Percentiles rank a stretch among this genome's conserved stretches.
Evolutionary conservation across 2,329 filamentous ascomycete species (phyloP).

Genomic region (Aspergillus fischeri): DNA sequence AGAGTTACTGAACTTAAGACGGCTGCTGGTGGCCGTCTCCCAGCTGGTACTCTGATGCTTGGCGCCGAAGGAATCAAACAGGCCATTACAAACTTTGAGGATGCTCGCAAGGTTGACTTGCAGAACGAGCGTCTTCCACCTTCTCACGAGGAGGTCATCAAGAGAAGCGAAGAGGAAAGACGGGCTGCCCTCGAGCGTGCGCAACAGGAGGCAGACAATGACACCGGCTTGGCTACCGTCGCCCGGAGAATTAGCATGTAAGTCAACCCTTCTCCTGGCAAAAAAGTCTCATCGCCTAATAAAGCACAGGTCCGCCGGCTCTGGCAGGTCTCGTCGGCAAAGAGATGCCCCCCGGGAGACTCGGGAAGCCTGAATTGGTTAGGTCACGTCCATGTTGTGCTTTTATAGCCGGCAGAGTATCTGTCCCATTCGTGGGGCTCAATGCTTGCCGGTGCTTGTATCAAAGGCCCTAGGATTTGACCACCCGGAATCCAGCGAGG

Average conservation of each 20-base stretch:
- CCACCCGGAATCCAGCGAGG: neutral
- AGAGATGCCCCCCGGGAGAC: conserved; percentile 26
- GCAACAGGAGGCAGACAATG: conserved; percentile 83
- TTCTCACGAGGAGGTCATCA: conserved; percentile 83
- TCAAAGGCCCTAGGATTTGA: neutral
- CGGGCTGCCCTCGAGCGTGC: conserved; percentile 82
- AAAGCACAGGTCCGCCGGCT: conserved; percentile 35
- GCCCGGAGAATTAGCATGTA: conserved; percentile 95
- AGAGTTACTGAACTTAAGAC: conserved; percentile 97
- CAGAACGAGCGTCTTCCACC: conserved; percentile 95
- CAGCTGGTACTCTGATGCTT: conserved; percentile 94
- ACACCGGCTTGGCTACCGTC: conserved; percentile 78
- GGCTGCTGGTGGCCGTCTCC: conserved; percentile 83
- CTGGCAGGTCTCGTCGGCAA: conserved; percentile 32
- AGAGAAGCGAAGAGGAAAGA: conserved; percentile 75
- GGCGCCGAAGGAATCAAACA: conserved; percentile 98
- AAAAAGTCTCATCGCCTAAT: conserved; percentile 11
- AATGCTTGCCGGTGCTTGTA: neutral
- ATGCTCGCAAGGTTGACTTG: conserved; percentile 91
- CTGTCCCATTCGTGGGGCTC: neutral
- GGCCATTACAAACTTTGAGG: conserved; percentile 93
- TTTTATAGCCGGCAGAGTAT: neutral
- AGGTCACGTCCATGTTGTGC: neutral
- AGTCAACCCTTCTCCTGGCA: conserved; percentile 41
- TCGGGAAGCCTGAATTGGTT: conserved; percentile 18